Percentiles rank a stretch among this genome's conserved stretches.
Conservation (phyloP, 768 basidiomycete species). For the Boletus vermiculosoides region DNA sequence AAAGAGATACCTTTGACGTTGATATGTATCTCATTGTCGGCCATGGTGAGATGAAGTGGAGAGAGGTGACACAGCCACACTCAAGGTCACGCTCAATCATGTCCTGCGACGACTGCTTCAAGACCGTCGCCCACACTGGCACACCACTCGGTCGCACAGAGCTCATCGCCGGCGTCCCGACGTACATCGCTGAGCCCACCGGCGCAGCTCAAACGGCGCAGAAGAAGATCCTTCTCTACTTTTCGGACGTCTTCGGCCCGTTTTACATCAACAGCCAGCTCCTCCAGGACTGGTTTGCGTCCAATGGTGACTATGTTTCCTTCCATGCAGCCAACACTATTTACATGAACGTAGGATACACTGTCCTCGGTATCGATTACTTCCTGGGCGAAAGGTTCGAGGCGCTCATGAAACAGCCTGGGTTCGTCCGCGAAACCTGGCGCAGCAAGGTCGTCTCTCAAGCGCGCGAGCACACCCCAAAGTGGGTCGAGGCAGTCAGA, state of each 20-base stretch:
- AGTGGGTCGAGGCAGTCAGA: constrained; percentile 53
- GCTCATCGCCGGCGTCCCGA: constrained; percentile 39
- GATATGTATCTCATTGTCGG: constrained; percentile 60
- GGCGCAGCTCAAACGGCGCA: constrained; percentile 11
- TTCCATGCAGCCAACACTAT: too few relatives aligned
- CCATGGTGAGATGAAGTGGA: constrained; percentile 46
- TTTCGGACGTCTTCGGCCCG: constrained; percentile 59
- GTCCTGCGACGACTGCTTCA: constrained; percentile 53
- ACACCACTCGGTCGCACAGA: constrained; percentile 40
- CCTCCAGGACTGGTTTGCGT: constrained; percentile 63
- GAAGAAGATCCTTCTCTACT: constrained; percentile 53
- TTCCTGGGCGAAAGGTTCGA: constrained; percentile 58
- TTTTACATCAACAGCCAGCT: constrained; percentile 58
- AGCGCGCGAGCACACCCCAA: constrained; percentile 42
- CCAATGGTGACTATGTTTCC: constrained; percentile 41
- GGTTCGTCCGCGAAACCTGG: constrained; percentile 44
- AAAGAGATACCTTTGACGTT: constrained; percentile 60
- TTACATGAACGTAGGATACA: constrained; percentile 42
- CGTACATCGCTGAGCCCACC: constrained; percentile 54
- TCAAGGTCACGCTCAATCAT: constrained; percentile 24
- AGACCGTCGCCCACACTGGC: constrained; percentile 51
- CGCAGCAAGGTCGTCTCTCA: constrained; percentile 32
- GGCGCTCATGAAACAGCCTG: constrained; percentile 37
- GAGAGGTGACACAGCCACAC: constrained; percentile 15
- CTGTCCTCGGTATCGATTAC: constrained; percentile 60